A percentile compares a stretch with the other conserved stretches of the same genome.
Conservation (phyloP, 2,329 filamentous ascomycete genomes). For the Xylaria sp. region DNA sequence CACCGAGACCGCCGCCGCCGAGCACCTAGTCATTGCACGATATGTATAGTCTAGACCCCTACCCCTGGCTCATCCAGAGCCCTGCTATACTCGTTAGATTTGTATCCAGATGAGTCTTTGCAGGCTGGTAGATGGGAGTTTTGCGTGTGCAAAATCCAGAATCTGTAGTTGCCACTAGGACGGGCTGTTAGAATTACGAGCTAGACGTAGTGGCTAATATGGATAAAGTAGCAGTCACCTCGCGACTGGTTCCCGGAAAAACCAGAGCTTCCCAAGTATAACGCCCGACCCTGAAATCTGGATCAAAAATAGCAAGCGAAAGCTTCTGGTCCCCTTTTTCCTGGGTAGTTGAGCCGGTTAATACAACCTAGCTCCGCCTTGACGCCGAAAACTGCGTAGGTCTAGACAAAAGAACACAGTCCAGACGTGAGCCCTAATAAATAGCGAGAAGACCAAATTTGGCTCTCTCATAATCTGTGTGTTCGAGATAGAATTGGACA, state of each 20-base stretch:
- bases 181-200: conserved; percentile 7
- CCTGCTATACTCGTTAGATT: conserved; percentile 5
- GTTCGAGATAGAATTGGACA: conserved; percentile 22
- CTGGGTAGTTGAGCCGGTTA: conserved; percentile 36
- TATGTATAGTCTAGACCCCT: conserved; percentile 29
- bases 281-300: conserved; percentile 33
- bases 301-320: conserved; percentile 39
- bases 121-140: conserved; percentile 7
- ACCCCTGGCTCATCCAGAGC: conserved; percentile 9
- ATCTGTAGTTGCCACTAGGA: conserved; percentile 5
- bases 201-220: conserved; percentile 38
- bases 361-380: conserved; percentile 35
- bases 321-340: conserved; percentile 29
- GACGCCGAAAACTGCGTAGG: conserved; percentile 30
- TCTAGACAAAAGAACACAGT: conserved; percentile 44
- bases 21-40: conserved; percentile 13
- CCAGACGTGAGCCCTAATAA: conserved; percentile 45
- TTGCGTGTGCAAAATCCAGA: conserved; percentile 9
- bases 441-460: conserved; percentile 29
- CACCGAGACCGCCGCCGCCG: conserved; percentile 15
- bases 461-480: conserved; percentile 16
- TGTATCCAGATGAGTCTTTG: conserved; percentile 12
- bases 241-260: conserved; percentile 33
- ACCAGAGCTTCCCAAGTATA: conserved; percentile 17
- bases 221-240: conserved; percentile 36